Conservation (phyloP, 805 yeast species). For the Suhomyces sp. region DNA sequence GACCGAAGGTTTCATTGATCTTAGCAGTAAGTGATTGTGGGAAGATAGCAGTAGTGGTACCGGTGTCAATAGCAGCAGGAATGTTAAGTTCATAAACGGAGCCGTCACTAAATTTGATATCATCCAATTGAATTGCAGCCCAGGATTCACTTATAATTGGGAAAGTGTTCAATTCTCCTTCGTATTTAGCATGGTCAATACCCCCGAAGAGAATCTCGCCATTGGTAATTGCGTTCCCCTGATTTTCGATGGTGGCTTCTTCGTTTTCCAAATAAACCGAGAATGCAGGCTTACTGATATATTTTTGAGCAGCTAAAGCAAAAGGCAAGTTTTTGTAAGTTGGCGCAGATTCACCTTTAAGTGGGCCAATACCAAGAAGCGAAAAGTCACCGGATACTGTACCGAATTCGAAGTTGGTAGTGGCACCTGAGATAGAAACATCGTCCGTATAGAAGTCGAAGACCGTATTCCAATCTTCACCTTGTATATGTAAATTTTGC, state of each 20-base stretch:
- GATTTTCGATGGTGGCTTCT: background rate
- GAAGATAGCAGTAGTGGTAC: conserved; percentile 1
- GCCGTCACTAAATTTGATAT: background rate
- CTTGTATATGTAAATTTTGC: background rate
- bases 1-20: background rate
- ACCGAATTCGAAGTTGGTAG: background rate
- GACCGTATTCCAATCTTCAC: background rate
- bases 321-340: background rate
- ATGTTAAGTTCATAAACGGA: background rate
- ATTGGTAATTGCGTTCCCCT: background rate
- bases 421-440: background rate
- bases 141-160: conserved; percentile 15
- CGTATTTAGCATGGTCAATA: conserved; percentile 60
- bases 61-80: conserved; percentile 15
- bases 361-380: background rate
- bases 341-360: background rate
- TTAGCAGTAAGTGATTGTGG: background rate
- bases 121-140: background rate
- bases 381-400: background rate
- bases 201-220: conserved; percentile 63
- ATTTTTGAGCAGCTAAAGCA: background rate
- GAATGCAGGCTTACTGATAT: background rate
- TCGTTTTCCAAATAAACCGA: background rate
- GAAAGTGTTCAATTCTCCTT: conserved; percentile 40
- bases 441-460: background rate